Base-by-base conservation (phyloP, 768 basidiomycete genomes). In the Psilocybe cyanescens region DNA sequence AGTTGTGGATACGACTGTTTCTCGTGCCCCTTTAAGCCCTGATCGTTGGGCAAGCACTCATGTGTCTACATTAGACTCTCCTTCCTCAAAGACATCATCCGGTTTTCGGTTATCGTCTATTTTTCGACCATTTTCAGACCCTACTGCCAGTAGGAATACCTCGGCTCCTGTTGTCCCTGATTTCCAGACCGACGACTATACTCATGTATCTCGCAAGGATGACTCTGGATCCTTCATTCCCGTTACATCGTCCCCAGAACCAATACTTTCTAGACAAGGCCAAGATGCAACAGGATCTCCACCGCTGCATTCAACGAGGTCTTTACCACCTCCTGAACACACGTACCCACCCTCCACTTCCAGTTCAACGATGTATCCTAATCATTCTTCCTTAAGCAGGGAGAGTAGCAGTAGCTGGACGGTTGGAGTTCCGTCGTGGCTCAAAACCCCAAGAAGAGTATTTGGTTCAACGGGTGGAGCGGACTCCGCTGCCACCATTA, bases 311-410 rank as follows among this genome's bases (percentile, higher is more conserved):
- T 59, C 67, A 19, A 65, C 60, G 35, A 60, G 67, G 44, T 68
- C 65, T 50, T 66, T 64, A 61, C 64, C 67, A 57, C 70, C 67
- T 60, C 68, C 68, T 68, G 82, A 81, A 67, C 91, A 92, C 81
- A 92, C 91, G 73, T 93, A 93, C 79, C 91, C 91, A 61, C 91
- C 91, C 50, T 87, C 89, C 67, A 80, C 84, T 75, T 81, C 81
- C 69, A 71, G 70, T 73, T 81, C 82, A 67, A 71, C 72, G 71
- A 69, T 77, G 72, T 72, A 76, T 76, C 78, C 82, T 79, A 76
- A 84, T 75, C 65, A 76, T 60, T 75, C 74, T 75, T 77, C 78
- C 63, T 80, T 77, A 68, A 77, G 76, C 79, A 83, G 78, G 78
- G 83, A 79, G 68, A 79, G 70, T 65, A 70, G 46, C 55, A 81